Evolutionary conservation across 1,284 basidiomycete genomes (phyloP).

Genomic region (Polyporus tsugae): DNA sequence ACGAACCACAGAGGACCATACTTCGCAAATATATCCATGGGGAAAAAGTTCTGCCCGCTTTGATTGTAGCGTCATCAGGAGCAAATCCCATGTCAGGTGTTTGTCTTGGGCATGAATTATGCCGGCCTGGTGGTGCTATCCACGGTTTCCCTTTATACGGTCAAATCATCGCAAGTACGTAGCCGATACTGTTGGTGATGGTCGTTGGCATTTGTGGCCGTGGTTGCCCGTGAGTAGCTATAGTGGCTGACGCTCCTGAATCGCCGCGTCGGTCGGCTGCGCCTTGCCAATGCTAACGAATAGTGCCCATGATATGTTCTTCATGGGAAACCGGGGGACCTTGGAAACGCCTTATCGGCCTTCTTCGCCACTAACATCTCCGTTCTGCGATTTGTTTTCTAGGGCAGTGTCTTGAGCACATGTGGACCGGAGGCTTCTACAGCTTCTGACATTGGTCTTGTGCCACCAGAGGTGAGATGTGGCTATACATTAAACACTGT

Average conservation of each 20-base stretch:
- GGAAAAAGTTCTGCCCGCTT: slow-evolving; percentile 25
- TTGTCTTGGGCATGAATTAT: not conserved
- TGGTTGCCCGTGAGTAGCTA: not conserved
- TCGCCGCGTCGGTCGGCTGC: not conserved
- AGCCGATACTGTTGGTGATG: not conserved
- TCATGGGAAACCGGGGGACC: not conserved
- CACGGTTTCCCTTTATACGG: not conserved
- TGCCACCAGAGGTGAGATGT: not conserved
- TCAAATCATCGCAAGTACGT: not conserved
- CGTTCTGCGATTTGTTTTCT: not conserved
- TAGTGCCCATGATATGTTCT: too few relatives aligned
- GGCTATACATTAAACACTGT: not conserved
- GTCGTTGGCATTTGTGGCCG: not conserved
- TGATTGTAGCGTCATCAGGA: slow-evolving; percentile 8
- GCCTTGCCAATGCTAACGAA: too few relatives aligned
- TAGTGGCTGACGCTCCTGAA: not conserved
- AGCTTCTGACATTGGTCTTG: not conserved
- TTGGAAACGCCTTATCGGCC: not conserved
- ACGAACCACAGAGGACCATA: slow-evolving; percentile 38
- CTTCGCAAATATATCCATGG: slow-evolving; percentile 31
- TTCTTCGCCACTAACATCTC: not conserved
- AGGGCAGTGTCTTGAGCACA: not conserved
- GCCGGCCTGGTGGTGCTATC: not conserved
- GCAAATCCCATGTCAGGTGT: not conserved
- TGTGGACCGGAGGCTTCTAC: not conserved